Conservation (phyloP, 73 alveolate genomes). For the Tetrahymena borealis region DNA sequence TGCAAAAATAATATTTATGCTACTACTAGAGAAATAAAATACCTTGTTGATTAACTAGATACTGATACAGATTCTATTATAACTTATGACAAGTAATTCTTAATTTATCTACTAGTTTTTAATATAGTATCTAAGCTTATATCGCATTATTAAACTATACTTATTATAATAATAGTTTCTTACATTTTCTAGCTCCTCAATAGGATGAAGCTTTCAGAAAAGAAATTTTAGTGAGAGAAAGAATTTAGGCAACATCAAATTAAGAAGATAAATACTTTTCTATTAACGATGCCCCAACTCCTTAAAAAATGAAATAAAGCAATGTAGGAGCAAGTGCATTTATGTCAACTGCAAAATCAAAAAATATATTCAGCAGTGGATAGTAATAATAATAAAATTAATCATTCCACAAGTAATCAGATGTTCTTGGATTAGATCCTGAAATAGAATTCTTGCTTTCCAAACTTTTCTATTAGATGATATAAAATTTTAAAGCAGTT, state of each 20-base stretch:
- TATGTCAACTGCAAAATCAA: background rate
- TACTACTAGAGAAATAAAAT: background rate
- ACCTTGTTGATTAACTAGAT: background rate
- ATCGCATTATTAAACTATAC: too few species aligned
- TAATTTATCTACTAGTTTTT: too few species aligned
- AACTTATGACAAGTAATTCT: background rate
- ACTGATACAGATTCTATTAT: background rate
- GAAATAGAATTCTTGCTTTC: background rate
- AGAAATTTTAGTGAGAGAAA: background rate
- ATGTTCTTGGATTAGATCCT: background rate
- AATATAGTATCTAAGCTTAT: too few species aligned
- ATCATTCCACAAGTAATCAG: background rate
- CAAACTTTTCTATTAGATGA: background rate
- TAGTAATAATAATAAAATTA: background rate
- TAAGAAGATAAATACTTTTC: background rate
- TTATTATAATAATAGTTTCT: background rate
- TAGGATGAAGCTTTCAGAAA: background rate
- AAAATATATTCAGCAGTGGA: background rate
- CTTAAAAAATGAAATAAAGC: background rate
- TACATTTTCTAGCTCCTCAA: background rate
- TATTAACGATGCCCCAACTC: background rate
- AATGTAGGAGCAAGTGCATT: background rate
- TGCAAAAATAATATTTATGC: background rate
- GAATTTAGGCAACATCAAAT: background rate
- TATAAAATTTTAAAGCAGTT: background rate